A percentile compares a stretch with the other conserved stretches of the same genome.
Evolutionary conservation across 2,329 filamentous ascomycete genomes (phyloP).

Genomic region (Aspergillus oerlinghausenensis): DNA sequence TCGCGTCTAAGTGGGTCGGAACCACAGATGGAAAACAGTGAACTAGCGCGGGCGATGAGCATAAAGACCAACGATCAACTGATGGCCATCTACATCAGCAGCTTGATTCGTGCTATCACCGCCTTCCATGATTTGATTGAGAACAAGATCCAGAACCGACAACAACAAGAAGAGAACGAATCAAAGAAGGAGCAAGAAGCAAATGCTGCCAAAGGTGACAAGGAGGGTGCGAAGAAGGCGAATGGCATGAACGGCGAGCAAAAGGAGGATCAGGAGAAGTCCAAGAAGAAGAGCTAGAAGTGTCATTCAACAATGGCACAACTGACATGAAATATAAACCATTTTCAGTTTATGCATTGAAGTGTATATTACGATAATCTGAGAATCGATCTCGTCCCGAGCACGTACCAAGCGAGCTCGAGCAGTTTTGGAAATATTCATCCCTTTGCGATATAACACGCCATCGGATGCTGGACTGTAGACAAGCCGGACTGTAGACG

Average conservation of each 20-base stretch:
- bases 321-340: neutral
- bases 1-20: constrained; percentile 56
- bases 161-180: constrained; percentile 94
- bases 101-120: constrained; percentile 93
- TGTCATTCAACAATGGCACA: constrained; percentile 6
- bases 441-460: neutral
- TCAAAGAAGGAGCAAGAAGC: constrained; percentile 65
- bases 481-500: too few relatives aligned
- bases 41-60: constrained; percentile 93
- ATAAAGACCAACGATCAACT: constrained; percentile 99
- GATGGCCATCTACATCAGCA: constrained; percentile 96
- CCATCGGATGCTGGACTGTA: neutral
- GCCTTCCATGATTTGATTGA: constrained; percentile 99
- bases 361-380: constrained; percentile 27
- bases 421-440: neutral
- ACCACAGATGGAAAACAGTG: constrained; percentile 63
- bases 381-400: neutral
- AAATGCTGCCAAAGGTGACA: constrained; percentile 63
- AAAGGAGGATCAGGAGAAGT: constrained; percentile 52
- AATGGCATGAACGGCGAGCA: constrained; percentile 51
- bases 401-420: neutral
- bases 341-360: constrained; percentile 17
- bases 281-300: constrained; percentile 49
- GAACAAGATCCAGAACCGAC: constrained; percentile 99
- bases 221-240: constrained; percentile 51